phyloP scores from a whole-genome alignment of 73 alveolate species.

The Tetrahymena elliotti region DNA sequence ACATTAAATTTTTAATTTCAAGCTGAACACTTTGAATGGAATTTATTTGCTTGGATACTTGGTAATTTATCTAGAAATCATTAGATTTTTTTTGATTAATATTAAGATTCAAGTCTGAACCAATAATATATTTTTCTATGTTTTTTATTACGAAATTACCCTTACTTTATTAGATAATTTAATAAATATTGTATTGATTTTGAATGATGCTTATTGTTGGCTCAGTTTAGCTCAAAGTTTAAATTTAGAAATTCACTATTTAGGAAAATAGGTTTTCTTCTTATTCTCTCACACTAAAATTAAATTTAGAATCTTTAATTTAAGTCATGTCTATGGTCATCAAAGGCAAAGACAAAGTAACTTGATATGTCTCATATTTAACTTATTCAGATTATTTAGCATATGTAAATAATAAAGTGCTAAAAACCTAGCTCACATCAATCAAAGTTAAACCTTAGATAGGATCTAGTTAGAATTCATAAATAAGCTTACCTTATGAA shows the following conservation, averaged over 20 bases:
- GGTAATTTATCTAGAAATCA: background rate
- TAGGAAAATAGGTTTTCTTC: background rate
- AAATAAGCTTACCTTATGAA: background rate
- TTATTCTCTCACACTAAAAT: background rate
- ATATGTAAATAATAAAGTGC: background rate
- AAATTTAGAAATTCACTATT: background rate
- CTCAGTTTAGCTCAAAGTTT: background rate
- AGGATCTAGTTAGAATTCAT: background rate
- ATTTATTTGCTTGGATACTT: background rate
- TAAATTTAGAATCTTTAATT: background rate
- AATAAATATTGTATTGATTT: background rate
- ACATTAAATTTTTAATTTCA: background rate
- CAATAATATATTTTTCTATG: background rate
- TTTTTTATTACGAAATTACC: background rate
- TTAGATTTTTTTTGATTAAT: background rate
- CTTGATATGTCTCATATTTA: background rate
- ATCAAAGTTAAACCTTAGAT: background rate
- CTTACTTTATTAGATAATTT: background rate
- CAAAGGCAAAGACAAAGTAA: background rate
- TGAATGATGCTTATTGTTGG: background rate
- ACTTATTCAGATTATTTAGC: background rate
- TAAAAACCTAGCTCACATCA: background rate
- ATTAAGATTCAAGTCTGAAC: background rate
- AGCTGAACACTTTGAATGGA: background rate
- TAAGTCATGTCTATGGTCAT: background rate